phyloP scores from a whole-genome alignment of 2,329 filamentous ascomycete species.

The Parascedosporium putredinis region DNA sequence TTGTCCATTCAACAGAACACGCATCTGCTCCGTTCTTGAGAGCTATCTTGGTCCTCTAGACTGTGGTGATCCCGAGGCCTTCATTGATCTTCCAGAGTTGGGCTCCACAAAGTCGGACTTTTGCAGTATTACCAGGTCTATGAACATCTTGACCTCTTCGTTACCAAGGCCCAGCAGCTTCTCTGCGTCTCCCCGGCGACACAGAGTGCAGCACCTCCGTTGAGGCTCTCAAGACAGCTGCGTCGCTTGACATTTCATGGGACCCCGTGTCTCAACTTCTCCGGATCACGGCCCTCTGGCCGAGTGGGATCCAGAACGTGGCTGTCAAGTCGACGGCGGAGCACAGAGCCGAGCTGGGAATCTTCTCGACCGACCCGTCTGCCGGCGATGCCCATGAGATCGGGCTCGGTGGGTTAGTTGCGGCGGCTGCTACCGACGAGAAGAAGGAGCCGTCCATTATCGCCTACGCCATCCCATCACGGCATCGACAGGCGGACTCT shows the following conservation, averaged over 20 bases:
- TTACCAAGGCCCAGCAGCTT: conserved; percentile 38
- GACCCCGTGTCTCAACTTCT: conserved; percentile 56
- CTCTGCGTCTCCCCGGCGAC: conserved; percentile 37
- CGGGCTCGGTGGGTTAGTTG: conserved; percentile 58
- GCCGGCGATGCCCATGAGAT: conserved; percentile 60
- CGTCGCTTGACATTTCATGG: conserved; percentile 67
- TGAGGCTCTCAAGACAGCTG: conserved; percentile 36
- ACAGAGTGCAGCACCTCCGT: conserved; percentile 38
- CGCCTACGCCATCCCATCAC: conserved; percentile 73
- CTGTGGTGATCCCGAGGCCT: conserved; percentile 30
- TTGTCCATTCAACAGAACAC: neutral
- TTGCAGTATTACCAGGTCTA: conserved; percentile 64
- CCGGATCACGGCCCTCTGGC: conserved; percentile 56
- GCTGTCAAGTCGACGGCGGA: conserved; percentile 27
- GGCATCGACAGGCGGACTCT: conserved; percentile 52
- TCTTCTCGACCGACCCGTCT: conserved; percentile 56
- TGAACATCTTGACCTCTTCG: conserved; percentile 43
- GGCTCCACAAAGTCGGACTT: conserved; percentile 28
- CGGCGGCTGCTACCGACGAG: conserved; percentile 64
- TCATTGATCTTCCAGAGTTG: neutral
- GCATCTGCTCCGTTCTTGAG: conserved; percentile 48
- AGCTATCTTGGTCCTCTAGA: conserved; percentile 45
- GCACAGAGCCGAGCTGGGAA: conserved; percentile 67
- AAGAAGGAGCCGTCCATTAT: conserved; percentile 62
- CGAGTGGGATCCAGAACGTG: conserved; percentile 30